Percentiles rank a stretch among this genome's conserved stretches.
Evolutionary conservation across 371 early-diverging fungal genomes (phyloP).

Genomic region (Actinomucor elegans): DNA sequence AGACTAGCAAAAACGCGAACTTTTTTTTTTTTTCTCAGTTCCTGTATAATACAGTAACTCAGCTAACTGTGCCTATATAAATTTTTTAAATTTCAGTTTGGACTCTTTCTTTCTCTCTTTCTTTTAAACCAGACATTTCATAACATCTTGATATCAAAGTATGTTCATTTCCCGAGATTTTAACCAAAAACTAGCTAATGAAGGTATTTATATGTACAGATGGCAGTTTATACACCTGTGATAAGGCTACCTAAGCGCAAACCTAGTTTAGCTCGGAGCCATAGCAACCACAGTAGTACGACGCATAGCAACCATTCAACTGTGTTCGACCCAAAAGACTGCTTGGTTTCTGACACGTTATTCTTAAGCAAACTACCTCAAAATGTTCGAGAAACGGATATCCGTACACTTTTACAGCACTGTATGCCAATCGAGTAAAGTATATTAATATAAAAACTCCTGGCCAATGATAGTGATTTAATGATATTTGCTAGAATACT

Average conservation of each 20-base stretch:
- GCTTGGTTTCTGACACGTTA: conserved; percentile 42
- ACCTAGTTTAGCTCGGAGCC: conserved; percentile 20
- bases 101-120: too few species aligned
- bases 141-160: too few species aligned
- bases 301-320: neutral
- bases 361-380: conserved; percentile 32
- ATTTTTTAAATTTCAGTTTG: too few species aligned
- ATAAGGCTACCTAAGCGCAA: conserved; percentile 41
- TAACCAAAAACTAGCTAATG: too few species aligned
- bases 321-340: conserved; percentile 21
- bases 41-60: too few species aligned
- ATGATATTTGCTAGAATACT: conserved; percentile 17
- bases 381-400: conserved; percentile 38
- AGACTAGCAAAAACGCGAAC: too few species aligned
- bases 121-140: too few species aligned
- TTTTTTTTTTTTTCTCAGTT: too few species aligned
- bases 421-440: conserved; percentile 46
- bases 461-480: conserved; percentile 1
- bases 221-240: conserved; percentile 41
- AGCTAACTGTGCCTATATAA: too few species aligned
- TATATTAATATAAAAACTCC: conserved; percentile 7
- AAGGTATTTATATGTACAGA: too few species aligned
- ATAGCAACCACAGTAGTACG: conserved; percentile 1
- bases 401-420: conserved; percentile 38
- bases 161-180: too few species aligned